phyloP scores from a whole-genome alignment of 139 green algal genomes.

The Mesotaenium endlicherianum region DNA sequence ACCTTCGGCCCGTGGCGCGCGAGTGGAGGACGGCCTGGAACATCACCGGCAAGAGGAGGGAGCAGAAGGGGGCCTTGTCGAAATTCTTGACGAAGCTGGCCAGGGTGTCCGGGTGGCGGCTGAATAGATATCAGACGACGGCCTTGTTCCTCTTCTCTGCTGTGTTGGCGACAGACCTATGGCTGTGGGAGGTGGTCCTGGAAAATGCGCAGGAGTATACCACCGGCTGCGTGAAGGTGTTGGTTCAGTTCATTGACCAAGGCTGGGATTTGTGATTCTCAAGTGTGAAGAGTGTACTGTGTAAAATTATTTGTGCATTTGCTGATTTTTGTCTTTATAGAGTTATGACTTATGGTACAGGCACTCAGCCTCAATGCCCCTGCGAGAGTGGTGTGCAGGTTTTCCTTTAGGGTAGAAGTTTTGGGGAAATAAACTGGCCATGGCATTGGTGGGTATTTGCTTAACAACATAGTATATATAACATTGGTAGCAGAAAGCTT shows the following conservation, averaged over 20 bases:
- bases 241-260: slow-evolving; percentile 23
- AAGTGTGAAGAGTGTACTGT: too few relatives aligned
- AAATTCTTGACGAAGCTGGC: slow-evolving; percentile 16
- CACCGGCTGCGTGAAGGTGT: neutral
- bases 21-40: slow-evolving; percentile 47
- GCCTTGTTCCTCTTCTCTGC: slow-evolving; percentile 49
- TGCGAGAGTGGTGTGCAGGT: too few relatives aligned
- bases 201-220: neutral
- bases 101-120: slow-evolving; percentile 24
- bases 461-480: too few relatives aligned
- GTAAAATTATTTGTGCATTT: too few relatives aligned
- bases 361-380: too few relatives aligned
- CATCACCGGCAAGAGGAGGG: slow-evolving; percentile 23
- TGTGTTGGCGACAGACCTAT: slow-evolving; percentile 46
- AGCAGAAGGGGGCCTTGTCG: neutral
- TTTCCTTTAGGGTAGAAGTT: too few relatives aligned
- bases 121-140: slow-evolving; percentile 52
- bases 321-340: too few relatives aligned
- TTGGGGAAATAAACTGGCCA: too few relatives aligned
- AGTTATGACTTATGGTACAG: too few relatives aligned
- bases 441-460: too few relatives aligned
- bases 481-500: too few relatives aligned
- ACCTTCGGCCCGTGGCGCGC: neutral
- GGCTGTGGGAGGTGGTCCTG: slow-evolving; percentile 45
- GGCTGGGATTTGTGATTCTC: slow-evolving; percentile 38